phyloP scores from a whole-genome alignment of 768 basidiomycete genomes.

The Trametes coccinea region DNA sequence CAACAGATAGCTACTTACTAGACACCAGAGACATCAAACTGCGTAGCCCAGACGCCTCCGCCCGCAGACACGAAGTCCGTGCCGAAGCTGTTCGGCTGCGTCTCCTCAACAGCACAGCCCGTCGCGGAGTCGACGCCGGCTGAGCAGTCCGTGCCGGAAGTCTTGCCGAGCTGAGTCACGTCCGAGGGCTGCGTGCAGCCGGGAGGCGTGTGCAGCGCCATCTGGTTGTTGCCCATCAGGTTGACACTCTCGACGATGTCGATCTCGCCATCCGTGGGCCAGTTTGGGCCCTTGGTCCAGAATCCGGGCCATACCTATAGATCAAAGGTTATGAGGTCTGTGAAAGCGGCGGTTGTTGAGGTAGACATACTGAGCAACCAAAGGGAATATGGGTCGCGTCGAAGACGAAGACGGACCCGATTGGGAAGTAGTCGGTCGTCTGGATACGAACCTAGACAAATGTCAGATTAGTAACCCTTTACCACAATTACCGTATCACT shows the following conservation, averaged over 20 bases:
- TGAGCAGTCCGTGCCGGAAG: conserved; percentile 33
- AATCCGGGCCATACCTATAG: conserved; percentile 29
- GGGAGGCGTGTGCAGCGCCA: conserved; percentile 50
- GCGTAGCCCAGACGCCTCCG: conserved; percentile 67
- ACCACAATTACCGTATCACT: background rate
- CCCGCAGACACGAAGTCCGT: conserved; percentile 44
- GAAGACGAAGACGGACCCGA: conserved; percentile 46
- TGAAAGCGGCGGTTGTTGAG: background rate
- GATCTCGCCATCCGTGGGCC: conserved; percentile 38
- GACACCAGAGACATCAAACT: conserved; percentile 60
- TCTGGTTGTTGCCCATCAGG: conserved; percentile 48
- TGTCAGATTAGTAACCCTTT: background rate
- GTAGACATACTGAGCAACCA: conserved; percentile 50
- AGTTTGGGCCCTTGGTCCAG: conserved; percentile 39
- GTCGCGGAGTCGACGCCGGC: conserved; percentile 24
- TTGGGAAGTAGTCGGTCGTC: conserved; percentile 38
- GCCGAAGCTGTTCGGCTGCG: conserved; percentile 40
- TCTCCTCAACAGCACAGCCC: conserved; percentile 30
- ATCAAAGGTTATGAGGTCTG: no score
- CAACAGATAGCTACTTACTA: conserved; percentile 33
- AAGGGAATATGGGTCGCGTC: conserved; percentile 51
- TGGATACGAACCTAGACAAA: conserved; percentile 45
- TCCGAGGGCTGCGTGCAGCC: conserved; percentile 37
- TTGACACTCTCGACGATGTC: conserved; percentile 55
- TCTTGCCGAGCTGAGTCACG: conserved; percentile 35